A percentile compares a stretch with the other conserved stretches of the same genome.
Evolutionary conservation across 768 basidiomycete genomes (phyloP).

Genomic region (Tulasnella sp.): DNA sequence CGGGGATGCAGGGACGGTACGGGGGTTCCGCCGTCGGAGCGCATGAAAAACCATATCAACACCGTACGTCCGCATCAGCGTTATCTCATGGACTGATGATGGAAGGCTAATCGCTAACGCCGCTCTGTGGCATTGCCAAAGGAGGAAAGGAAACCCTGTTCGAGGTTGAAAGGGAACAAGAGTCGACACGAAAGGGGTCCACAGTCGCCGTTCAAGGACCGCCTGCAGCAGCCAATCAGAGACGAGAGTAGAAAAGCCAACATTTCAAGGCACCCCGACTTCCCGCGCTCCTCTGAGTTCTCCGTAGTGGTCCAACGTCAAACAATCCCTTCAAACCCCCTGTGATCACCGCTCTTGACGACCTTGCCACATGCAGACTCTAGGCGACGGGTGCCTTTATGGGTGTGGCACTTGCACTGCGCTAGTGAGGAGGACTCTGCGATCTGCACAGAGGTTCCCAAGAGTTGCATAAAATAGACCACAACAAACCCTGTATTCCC

Average conservation of each 20-base stretch:
- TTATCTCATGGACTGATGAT: background rate
- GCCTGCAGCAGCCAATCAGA: background rate
- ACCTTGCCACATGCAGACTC: background rate
- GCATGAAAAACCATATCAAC: background rate
- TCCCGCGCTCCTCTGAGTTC: background rate
- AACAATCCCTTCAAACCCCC: background rate
- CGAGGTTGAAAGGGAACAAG: background rate
- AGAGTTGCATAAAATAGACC: background rate
- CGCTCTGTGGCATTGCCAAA: background rate
- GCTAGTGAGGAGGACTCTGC: background rate
- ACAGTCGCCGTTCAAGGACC: background rate
- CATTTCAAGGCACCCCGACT: background rate
- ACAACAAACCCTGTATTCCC: constrained; percentile 4
- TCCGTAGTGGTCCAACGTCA: background rate
- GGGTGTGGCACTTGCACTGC: background rate
- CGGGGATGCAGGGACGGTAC: background rate
- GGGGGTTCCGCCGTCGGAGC: background rate
- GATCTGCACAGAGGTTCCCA: background rate
- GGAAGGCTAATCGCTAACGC: background rate
- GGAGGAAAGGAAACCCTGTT: background rate
- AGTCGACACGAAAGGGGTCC: background rate
- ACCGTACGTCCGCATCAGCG: background rate
- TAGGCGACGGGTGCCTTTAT: background rate
- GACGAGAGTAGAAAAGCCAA: background rate
- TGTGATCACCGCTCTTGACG: too few species aligned